phyloP scores from a whole-genome alignment of 2,329 filamentous ascomycete genomes.

The Diplodia seriata region DNA sequence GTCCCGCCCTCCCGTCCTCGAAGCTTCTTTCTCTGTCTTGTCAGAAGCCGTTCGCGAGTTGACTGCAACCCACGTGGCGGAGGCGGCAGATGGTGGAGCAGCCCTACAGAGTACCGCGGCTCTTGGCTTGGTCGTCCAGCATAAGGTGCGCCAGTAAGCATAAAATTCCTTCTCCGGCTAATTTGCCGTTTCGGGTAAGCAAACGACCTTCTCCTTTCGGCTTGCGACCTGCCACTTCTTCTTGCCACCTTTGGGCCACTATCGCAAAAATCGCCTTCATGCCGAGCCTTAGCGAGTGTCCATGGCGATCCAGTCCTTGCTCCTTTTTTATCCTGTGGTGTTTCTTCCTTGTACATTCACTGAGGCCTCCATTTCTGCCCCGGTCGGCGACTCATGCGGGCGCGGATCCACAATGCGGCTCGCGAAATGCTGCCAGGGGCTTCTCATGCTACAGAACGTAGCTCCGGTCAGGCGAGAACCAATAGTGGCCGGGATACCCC shows the following conservation, averaged over 20 bases:
- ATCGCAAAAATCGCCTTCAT: neutral
- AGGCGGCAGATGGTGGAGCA: constrained; percentile 1
- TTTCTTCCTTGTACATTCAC: neutral
- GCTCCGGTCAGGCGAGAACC: neutral
- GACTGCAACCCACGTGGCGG: neutral
- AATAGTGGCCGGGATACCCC: neutral
- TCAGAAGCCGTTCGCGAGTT: too few species aligned
- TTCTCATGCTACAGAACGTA: neutral
- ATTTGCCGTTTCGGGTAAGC: neutral
- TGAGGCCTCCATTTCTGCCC: neutral
- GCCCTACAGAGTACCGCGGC: neutral
- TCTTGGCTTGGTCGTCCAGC: neutral
- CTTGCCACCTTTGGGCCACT: neutral
- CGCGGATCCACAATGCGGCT: neutral
- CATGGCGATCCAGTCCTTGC: neutral
- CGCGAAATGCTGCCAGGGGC: neutral
- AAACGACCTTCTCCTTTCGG: constrained; percentile 22
- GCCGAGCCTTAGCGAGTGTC: neutral
- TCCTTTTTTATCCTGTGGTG: neutral
- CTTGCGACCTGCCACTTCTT: neutral
- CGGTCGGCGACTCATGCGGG: neutral
- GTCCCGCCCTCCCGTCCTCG: neutral
- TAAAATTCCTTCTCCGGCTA: constrained; percentile 2
- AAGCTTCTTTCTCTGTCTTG: neutral
- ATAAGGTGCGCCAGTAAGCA: constrained; percentile 21